These are phyloP conservation scores for Wickerhamia fluorescens DNA, from an alignment of 805 yeast genomes.

Conservation along the genomic window DNA sequence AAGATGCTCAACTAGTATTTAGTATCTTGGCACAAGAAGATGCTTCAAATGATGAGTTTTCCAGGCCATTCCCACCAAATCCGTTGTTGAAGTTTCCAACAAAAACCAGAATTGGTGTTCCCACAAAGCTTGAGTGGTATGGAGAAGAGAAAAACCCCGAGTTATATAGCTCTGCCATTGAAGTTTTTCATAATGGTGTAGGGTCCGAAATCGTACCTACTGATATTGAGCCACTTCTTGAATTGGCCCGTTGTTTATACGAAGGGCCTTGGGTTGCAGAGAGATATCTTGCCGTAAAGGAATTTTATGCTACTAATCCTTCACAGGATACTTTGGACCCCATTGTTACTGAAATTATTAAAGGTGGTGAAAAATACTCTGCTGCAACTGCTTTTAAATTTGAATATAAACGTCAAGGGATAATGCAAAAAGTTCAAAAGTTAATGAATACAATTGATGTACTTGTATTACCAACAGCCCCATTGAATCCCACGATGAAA, in stretches of 20 bases:
- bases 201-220: conserved; percentile 55
- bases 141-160: conserved; percentile 75
- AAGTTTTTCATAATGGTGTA: conserved; percentile 26
- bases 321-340: conserved; percentile 73
- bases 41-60: conserved; percentile 62
- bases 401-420: conserved; percentile 82
- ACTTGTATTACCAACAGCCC: conserved; percentile 87
- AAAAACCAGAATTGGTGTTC: conserved; percentile 69
- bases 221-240: conserved; percentile 71
- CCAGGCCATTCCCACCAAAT: conserved; percentile 64
- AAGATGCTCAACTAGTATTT: conserved; percentile 79
- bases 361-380: conserved; percentile 66
- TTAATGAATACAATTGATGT: conserved; percentile 61
- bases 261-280: conserved; percentile 99
- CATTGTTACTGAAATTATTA: conserved; percentile 68
- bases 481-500: conserved; percentile 77
- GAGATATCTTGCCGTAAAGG: conserved; percentile 76
- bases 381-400: conserved; percentile 81
- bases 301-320: conserved; percentile 63
- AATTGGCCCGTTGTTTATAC: conserved; percentile 79
- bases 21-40: conserved; percentile 69
- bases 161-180: conserved; percentile 57
- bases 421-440: conserved; percentile 56
- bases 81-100: conserved; percentile 55
- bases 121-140: conserved; percentile 66